Conservation (phyloP, 78 protist genomes). For the Thecamonas trahens region DNA sequence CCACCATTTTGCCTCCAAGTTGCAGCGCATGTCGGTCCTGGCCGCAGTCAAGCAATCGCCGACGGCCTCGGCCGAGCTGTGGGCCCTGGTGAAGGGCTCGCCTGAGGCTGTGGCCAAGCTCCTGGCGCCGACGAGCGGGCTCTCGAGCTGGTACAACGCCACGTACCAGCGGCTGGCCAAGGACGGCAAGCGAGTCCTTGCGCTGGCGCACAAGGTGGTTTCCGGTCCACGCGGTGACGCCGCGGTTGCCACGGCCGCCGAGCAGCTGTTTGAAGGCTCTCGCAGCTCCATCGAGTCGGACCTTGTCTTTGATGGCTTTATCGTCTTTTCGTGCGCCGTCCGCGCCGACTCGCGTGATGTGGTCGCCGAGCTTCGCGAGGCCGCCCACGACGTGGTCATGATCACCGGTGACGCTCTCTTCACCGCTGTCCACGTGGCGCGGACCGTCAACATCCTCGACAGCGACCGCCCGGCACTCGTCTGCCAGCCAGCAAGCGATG, state of each 20-base stretch:
- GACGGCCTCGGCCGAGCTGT: background rate
- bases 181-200: conserved; percentile 80
- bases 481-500: background rate
- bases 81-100: conserved; percentile 70
- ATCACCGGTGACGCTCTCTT: conserved; percentile 94
- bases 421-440: conserved; percentile 90
- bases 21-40: conserved; percentile 83
- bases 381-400: conserved; percentile 82
- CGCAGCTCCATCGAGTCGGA: too few relatives aligned
- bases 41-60: conserved; percentile 19
- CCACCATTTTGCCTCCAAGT: conserved; percentile 64
- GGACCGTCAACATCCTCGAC: conserved; percentile 39
- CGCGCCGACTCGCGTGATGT: conserved; percentile 60
- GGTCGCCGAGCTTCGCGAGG: conserved; percentile 31
- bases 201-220: conserved; percentile 59
- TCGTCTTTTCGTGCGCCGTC: conserved; percentile 77
- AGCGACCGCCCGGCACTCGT: background rate
- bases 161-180: conserved; percentile 11
- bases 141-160: conserved; percentile 50
- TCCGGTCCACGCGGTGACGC: background rate
- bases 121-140: conserved; percentile 1
- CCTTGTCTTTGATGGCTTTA: conserved; percentile 85
- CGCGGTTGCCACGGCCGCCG: background rate
- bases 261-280: too few relatives aligned
- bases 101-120: conserved; percentile 74